Evolutionary conservation across 352 stramenopile genomes (phyloP), one percentile per base, ranked within the genome.

Genomic region (Globisporangium alternatum): DNA sequence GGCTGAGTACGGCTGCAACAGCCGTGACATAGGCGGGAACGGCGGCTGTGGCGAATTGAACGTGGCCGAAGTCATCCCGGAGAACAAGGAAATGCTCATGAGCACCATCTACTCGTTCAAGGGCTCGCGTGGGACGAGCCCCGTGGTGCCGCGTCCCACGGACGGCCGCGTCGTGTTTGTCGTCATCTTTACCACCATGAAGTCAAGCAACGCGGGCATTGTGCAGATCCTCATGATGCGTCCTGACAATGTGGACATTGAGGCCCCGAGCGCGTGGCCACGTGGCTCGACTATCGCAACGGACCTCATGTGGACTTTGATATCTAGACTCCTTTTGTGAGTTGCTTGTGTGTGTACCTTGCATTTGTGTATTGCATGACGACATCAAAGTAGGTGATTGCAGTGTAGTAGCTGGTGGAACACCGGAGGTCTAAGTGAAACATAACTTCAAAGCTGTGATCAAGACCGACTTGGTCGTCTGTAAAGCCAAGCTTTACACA

Each of bases 91-190:
- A 37, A 62, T 58, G 25, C 51, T 85, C 51, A 75, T 74, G 19
- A 83, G 70, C 31, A 78, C 74, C 21, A 74, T 83, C 41, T 85
- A 81, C 60, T 85, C 71, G 22, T 78, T 85, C 52, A 75, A 85
- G 45, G 72, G 67, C 37, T 78, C 76, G 4, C 69, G 69, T 5
- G 74, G 76, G 45, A 70, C 70, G 30, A 68, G 56, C 5, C 58
- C 51, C 21, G 74, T 76, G 44, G 58, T 64, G 7, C 49, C 45
- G 12, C 76, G 76, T 2, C 74, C 76, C 6, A 57, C 57, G 1
- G 61, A 68, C 12, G 49, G 52, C 3, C 35, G 60, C 1, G 71
- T 72, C 17, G 69, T 79, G 15, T 84, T 79, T 61, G 65, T 85
- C 15, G 60, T 70, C 19, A 75, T 85, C 53, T 60, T 85, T 44